Percentiles rank a stretch among this genome's conserved stretches.
Evolutionary conservation across 305 asterid species (phyloP).

Genomic region (Stenogyne calaminthoides): DNA sequence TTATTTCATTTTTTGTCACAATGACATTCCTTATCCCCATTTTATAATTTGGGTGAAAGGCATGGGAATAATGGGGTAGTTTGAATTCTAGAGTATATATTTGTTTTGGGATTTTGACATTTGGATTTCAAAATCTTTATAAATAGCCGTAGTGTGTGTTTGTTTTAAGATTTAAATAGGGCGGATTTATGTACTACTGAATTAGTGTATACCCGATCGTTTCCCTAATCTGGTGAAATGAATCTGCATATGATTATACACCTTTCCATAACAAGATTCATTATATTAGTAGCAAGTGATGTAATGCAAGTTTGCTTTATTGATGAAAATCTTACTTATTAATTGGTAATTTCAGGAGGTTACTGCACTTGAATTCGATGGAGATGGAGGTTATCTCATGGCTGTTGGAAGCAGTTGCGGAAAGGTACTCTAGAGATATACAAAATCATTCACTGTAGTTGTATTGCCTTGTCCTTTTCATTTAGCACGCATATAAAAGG

Average conservation of each 20-base stretch:
- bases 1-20: constrained; percentile 12
- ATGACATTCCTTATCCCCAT: not conserved
- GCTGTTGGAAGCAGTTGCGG: constrained; percentile 96
- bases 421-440: constrained; percentile 53
- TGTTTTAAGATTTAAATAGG: no score
- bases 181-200: not conserved
- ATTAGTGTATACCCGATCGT: not conserved
- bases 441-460: not conserved
- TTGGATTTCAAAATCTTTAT: no score
- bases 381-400: constrained; percentile 76
- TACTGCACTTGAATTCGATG: constrained; percentile 87
- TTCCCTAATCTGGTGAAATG: not conserved
- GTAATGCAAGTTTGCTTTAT: constrained; percentile 4
- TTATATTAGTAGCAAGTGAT: not conserved
- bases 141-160: no score
- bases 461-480: constrained; percentile 11
- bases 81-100: not conserved
- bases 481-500: not conserved
- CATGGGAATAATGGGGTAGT: not conserved
- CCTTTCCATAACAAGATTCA: constrained; percentile 8
- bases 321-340: constrained; percentile 17
- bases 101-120: no score
- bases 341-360: constrained; percentile 61
- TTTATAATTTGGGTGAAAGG: not conserved
- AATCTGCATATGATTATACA: not conserved